Base-by-base conservation (phyloP, 1,139 yeast species). In the Yamadazyma taylorii region DNA sequence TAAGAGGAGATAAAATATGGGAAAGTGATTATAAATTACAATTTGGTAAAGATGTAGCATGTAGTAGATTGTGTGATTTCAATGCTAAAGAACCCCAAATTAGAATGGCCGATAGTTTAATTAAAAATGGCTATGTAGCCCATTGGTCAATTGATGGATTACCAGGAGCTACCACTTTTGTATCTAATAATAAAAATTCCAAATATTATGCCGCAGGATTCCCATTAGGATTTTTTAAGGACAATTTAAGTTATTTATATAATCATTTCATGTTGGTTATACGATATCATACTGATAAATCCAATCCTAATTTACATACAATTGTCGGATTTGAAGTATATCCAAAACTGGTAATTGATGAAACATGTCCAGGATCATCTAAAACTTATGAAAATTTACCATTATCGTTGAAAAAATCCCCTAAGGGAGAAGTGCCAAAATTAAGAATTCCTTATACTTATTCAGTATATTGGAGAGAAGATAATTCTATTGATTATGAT, bases 321-420 rank as follows among this genome's bases (percentile, higher is more conserved):
- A 85, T 89, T 49, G 96, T 88, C 16, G 97, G 96, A 0, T 86
- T 88, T 51, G 97, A 89, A 62, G 88, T 87, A 7, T 88, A 88
- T 53, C 96, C 96, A 9, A 83, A 80, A 57, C 83, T 94, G 39
- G 90, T 86, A 11, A 67, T 74, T 34, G 82, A 79, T 52, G 76
- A 64, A 46, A 69, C 70, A 29, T 84, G 92, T 54, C 90, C 90
- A 2, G 89, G 89, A 5, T 77, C 83, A 2, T 69, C 81, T 3
- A 79, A 74, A 46, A 60, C 74, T 50, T 82, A 71, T 54, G 64
- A 73, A 32, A 77, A 80, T 48, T 78, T 69, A 49, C 77, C 80
- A 32, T 50, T 84, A 10, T 52, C 51, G 3, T 42, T 55, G 21
- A 43, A 51, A 13, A 41, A 49, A n/a, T 53, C 54, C 16, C 40